Conservation (phyloP, 495 filamentous ascomycete genomes). For the Aspergillus heteromorphus region DNA sequence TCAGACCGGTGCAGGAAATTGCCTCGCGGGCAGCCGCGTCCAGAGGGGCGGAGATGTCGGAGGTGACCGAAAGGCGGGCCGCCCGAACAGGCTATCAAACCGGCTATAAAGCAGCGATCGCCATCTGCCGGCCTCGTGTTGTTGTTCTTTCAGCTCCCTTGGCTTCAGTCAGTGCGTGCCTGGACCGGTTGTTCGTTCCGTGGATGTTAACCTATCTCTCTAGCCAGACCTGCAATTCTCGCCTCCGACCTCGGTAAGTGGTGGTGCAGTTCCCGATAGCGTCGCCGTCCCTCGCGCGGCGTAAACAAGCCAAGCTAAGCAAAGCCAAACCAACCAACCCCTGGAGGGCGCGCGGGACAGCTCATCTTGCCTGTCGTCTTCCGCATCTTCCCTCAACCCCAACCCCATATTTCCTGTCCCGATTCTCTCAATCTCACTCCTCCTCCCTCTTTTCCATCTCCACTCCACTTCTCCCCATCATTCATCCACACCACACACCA, state of each 20-base stretch:
- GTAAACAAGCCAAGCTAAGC: neutral
- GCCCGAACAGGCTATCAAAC: neutral
- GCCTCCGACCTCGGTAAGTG: slow-evolving; percentile 13
- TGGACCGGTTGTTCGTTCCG: neutral
- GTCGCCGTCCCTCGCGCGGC: neutral
- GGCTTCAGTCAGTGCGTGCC: too few relatives aligned
- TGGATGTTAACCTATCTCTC: neutral
- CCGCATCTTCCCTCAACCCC: slow-evolving; percentile 1
- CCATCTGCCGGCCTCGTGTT: slow-evolving; percentile 24
- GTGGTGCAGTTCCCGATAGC: neutral
- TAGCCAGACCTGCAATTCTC: neutral
- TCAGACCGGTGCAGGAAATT: too few relatives aligned
- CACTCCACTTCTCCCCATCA: slow-evolving; percentile 1
- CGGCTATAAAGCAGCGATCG: slow-evolving; percentile 10
- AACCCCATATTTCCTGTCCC: slow-evolving; percentile 13
- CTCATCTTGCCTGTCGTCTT: too few relatives aligned
- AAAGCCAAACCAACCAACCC: slow-evolving; percentile 15
- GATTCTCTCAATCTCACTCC: neutral
- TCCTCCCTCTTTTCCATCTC: slow-evolving; percentile 4
- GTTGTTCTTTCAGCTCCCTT: neutral
- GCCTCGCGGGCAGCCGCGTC: too few relatives aligned
- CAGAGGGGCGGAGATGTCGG: slow-evolving; percentile 7
- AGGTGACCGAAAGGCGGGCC: slow-evolving; percentile 13
- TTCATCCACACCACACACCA: too few relatives aligned
- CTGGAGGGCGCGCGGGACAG: slow-evolving; percentile 12